Conservation (phyloP, 2,329 filamentous ascomycete genomes). For the Pseudocercospora pini-densiflorae region DNA sequence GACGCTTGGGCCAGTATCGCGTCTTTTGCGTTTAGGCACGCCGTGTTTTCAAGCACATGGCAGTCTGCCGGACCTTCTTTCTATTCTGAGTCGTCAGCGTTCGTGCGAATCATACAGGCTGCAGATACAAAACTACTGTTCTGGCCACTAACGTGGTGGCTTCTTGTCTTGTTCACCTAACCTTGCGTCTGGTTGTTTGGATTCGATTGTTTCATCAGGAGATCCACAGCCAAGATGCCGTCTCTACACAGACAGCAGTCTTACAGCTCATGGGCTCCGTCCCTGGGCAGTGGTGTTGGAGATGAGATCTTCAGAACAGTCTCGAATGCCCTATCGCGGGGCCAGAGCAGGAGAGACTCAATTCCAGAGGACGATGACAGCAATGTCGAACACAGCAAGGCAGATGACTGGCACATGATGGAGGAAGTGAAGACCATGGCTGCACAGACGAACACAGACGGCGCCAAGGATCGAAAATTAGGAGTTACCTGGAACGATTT, state of each 20-base stretch:
- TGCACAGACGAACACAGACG: constrained; percentile 51
- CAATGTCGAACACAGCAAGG: constrained; percentile 37
- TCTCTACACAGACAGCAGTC: constrained; percentile 6
- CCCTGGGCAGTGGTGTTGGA: constrained; percentile 25
- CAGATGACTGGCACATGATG: constrained; percentile 57
- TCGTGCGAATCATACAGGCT: background rate
- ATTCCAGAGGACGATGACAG: constrained; percentile 12
- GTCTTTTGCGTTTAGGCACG: background rate
- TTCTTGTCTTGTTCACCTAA: background rate
- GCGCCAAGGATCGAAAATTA: constrained; percentile 56
- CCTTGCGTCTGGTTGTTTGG: constrained; percentile 5
- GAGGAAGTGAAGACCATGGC: constrained; percentile 52
- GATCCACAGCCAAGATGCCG: constrained; percentile 12
- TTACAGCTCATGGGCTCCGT: constrained; percentile 19
- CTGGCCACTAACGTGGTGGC: constrained; percentile 1
- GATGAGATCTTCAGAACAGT: constrained; percentile 29
- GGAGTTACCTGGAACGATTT: constrained; percentile 70
- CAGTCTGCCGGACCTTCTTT: constrained; percentile 5
- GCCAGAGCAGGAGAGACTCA: constrained; percentile 19
- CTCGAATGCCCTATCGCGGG: constrained; percentile 23
- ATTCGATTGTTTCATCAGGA: constrained; percentile 12
- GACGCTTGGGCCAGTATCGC: constrained; percentile 11
- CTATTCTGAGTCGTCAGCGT: constrained; percentile 5
- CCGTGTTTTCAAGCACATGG: constrained; percentile 4
- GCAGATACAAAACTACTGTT: constrained; percentile 13